Conservation (phyloP, 1,284 basidiomycete species). For the Rhodofomes roseus region DNA sequence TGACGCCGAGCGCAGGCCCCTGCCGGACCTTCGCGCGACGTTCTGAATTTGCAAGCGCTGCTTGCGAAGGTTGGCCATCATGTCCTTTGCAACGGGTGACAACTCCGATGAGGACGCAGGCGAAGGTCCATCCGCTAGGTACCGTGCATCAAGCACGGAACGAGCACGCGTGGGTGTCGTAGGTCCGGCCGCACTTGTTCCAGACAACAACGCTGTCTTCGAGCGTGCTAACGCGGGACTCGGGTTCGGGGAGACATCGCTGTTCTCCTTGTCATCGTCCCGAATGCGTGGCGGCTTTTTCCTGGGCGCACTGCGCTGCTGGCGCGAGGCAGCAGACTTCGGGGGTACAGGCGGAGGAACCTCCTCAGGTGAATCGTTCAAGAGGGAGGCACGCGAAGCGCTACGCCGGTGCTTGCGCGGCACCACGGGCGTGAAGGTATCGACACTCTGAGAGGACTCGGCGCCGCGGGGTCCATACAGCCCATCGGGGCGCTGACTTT, state of each 20-base stretch:
- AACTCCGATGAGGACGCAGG: conserved; percentile 72
- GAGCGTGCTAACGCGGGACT: not conserved
- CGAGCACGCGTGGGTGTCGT: conserved; percentile 26
- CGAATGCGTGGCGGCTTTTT: not conserved
- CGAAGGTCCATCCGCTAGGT: conserved; percentile 36
- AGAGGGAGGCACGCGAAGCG: conserved; percentile 7
- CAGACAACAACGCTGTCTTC: not conserved
- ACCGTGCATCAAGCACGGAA: conserved; percentile 23
- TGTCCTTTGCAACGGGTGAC: conserved; percentile 58
- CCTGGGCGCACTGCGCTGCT: not conserved
- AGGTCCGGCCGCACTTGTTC: conserved; percentile 8
- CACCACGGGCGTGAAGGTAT: conserved; percentile 11
- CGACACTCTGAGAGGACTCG: not conserved
- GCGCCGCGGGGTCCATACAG: not conserved
- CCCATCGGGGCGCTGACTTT: not conserved
- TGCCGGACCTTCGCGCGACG: conserved; percentile 10
- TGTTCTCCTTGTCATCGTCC: conserved; percentile 24
- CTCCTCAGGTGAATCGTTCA: not conserved
- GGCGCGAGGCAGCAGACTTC: not conserved
- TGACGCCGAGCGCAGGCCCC: not conserved
- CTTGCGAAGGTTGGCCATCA: conserved; percentile 62
- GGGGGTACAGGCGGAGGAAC: not conserved
- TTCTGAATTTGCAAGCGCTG: conserved; percentile 46
- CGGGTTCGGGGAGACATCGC: conserved; percentile 6
- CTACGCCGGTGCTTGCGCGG: conserved; percentile 13